Evolutionary conservation across 2,329 filamentous ascomycete genomes (phyloP), one percentile per base, ranked within the genome.

Genomic region (Coniochaeta prunicola): DNA sequence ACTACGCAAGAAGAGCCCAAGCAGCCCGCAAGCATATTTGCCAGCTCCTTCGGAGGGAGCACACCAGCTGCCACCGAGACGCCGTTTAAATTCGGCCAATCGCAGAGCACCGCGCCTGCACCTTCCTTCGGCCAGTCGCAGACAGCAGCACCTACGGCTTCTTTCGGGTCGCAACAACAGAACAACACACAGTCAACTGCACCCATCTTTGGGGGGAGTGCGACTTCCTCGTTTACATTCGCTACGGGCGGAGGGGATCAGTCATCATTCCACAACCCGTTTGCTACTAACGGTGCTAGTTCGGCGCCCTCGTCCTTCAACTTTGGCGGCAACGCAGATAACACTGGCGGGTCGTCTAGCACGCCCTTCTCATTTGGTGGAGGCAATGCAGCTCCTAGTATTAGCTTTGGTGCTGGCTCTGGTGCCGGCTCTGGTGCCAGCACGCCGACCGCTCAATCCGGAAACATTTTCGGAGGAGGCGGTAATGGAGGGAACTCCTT

Each of bases 1-100:
- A 74, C 79, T 66, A 77, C 78, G 62, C 73, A 80, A 59, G 73
- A 77, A 57, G 50, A 57, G 13, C 48, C 59, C 9, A 69, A 69
- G 60, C 63, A 66, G 17, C 54, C 40, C 21, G 26, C 21, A 17
- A 40, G 26, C 53, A 31, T 64, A 10, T 63, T 64, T 33, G 61
- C 60, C 17, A 56, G 50, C 30, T 53, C 60, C 3, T 60, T 64
- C 26, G 54, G 33, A 15, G 54, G 19, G 21, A 56, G 24, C 36
- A 26, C 63, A 1, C 48, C 62, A 13, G 60, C 60, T 10, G 34
- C 63, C 30, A 50, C 55, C 36, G 58, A 50, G 45, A 33, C 42
- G 21, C 26, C 36, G n/a, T 28, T 58, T 53, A 42, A 56, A 48
- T 58, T 59, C 38, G 62, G 61, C 26, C 36, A 57, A 10, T 59